Evolutionary conservation across 257 asterid species (phyloP), one percentile per base, ranked within the genome.

Genomic region (Nicotiana paniculata): DNA sequence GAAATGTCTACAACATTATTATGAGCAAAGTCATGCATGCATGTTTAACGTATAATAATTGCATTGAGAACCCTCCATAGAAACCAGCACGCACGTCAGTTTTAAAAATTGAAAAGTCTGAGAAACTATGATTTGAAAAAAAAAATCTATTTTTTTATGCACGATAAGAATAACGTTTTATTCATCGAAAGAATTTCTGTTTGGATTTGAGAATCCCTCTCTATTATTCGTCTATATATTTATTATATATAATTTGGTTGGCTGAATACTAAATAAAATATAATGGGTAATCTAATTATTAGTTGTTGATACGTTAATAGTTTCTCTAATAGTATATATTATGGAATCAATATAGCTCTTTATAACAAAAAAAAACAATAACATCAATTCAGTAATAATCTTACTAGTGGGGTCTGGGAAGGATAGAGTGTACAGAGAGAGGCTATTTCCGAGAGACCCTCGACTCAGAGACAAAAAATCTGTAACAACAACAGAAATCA

Each of bases 1-100:
- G 69, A 65, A 65, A 65, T 65, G 11, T 9, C 5, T 37, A 10
- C 10, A 70, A 70, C 24, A 72, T 72, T 43, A 43, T 72, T 43
- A 12, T 24, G 33, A 72, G 37, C 59, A 43, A 43, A 11, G 59
- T 72, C 78, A 72, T 72, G 58, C 58, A 70, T 70, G 78, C 78
- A 72, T 72, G 78, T 72, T 46, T 72, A 39, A 72, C 78, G 78
- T 72, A 37, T 2, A 72, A 43, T 72, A 12, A 72, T 72, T 72
- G 35, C 21, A 32, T 46, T 0, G 10, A 43, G 51, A 43, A 43
- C 12, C 51, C 51, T 43, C 51, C 10, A 2, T 43, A 24, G 78
- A 72, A 46, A 72, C 78, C 12, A 72, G 37, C 12, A 57, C 3
- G 78, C 78, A 72, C 78, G 78, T 72, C 13, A 43, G 58, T 15